phyloP scores from a whole-genome alignment of 1,284 basidiomycete genomes.

The Sphagnurus paluster region DNA sequence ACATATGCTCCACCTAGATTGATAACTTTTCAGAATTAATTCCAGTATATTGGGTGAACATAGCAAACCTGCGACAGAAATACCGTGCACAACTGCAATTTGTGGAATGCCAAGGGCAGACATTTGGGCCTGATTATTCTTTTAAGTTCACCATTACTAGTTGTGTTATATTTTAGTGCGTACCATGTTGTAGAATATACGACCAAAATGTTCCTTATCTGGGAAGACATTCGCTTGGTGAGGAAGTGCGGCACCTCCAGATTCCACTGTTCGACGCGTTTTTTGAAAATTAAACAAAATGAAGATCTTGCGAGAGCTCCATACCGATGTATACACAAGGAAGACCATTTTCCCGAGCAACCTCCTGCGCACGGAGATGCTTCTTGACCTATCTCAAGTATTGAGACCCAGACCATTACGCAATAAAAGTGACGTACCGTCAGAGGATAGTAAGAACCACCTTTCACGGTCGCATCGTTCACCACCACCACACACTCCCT shows the following conservation, averaged over 20 bases:
- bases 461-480: slow-evolving; percentile 94
- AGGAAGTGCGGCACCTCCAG: slow-evolving; percentile 90
- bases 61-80: slow-evolving; percentile 77
- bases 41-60: background rate
- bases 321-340: slow-evolving; percentile 92
- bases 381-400: slow-evolving; percentile 78
- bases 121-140: slow-evolving; percentile 73
- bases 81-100: slow-evolving; percentile 92
- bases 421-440: slow-evolving; percentile 51
- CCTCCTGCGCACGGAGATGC: slow-evolving; percentile 91
- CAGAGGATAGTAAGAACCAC: slow-evolving; percentile 91
- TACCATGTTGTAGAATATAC: slow-evolving; percentile 98
- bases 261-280: slow-evolving; percentile 66
- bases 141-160: slow-evolving; percentile 6
- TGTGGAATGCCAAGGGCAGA: slow-evolving; percentile 90
- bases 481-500: slow-evolving; percentile 88
- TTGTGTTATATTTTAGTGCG: slow-evolving; percentile 14
- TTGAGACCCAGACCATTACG: slow-evolving; percentile 2
- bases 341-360: slow-evolving; percentile 86
- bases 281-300: background rate
- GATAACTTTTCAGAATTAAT: slow-evolving; percentile 16
- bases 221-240: slow-evolving; percentile 93
- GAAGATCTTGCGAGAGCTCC: slow-evolving; percentile 11
- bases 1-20: slow-evolving; percentile 81
- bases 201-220: slow-evolving; percentile 91